phyloP scores from a whole-genome alignment of 2,329 filamentous ascomycete species.

The Neofusicoccum umdonicola region DNA sequence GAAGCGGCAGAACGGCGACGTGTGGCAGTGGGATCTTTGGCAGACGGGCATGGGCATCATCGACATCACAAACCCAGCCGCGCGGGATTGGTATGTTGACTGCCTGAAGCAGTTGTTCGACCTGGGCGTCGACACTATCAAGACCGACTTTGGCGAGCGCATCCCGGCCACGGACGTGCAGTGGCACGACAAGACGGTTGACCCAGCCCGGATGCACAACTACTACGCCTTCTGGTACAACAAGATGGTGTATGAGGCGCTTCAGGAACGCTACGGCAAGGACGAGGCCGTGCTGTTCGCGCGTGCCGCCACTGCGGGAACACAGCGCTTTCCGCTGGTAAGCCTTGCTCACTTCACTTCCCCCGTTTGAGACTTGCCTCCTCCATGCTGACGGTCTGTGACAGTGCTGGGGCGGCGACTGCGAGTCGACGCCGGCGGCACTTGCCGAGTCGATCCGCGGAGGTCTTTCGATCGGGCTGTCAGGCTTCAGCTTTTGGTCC shows the following conservation, averaged over 20 bases:
- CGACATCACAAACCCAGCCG: conserved; percentile 71
- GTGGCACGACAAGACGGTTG: conserved; percentile 60
- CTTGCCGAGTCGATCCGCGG: conserved; percentile 70
- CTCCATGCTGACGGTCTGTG: too few relatives aligned
- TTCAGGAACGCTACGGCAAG: conserved; percentile 53
- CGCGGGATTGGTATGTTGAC: conserved; percentile 61
- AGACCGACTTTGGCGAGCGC: conserved; percentile 74
- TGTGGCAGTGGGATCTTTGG: conserved; percentile 78
- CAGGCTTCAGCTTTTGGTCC: conserved; percentile 67
- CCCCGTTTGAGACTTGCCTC: neutral
- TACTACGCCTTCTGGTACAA: conserved; percentile 75
- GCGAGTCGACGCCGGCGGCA: conserved; percentile 69
- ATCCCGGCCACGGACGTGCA: conserved; percentile 64
- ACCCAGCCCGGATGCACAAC: conserved; percentile 71
- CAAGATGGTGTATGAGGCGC: conserved; percentile 64
- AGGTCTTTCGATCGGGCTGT: conserved; percentile 62
- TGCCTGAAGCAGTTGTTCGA: conserved; percentile 66
- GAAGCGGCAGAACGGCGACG: conserved; percentile 64
- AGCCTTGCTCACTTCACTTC: neutral
- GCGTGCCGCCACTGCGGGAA: conserved; percentile 64
- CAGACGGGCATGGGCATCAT: conserved; percentile 73
- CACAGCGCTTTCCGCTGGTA: conserved; percentile 63
- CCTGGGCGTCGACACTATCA: conserved; percentile 68
- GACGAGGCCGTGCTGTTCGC: conserved; percentile 65
- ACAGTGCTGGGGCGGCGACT: conserved; percentile 67